Evolutionary conservation across 768 basidiomycete species (phyloP), one percentile per base, ranked within the genome.

Genomic region (Suillus cothurnatus): DNA sequence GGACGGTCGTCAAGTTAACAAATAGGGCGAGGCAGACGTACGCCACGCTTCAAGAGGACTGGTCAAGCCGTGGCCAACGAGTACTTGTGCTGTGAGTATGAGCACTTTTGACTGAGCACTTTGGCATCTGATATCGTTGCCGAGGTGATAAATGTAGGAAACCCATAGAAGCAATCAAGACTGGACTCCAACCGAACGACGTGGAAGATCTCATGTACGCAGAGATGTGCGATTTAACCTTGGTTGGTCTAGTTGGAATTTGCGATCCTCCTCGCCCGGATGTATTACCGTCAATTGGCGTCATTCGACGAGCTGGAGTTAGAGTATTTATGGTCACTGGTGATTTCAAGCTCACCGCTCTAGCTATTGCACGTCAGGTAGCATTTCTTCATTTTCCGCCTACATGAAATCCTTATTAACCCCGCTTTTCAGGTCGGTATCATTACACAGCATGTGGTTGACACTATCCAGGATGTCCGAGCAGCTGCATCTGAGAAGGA

Each of bases 241-340:
- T 85, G 64, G 72, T 82, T 14, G 85, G 83, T 31, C 76, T 86
- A 1, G 75, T 80, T 23, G 84, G 83, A 34, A 80, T 86, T 65
- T 76, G 77, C 67, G 85, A 86, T 63, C 84, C 84, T 15, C 84
- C 84, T 38, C 78, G 84, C n/a, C 78, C 77, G 17, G 80, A 84
- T 60, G 79, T 79, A 26, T 72, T 76, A 12, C 76, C 73, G 3
- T 81, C 85, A n/a, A 81, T 86, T 4, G 66, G 74, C 17, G 76
- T 79, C 57, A 81, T 80, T 71, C 72, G 79, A 39, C 69, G 77
- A 61, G 84, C 84, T n/a, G 84, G 84, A 26, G 77, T 82, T 56
- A 77, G 79, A n/a, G 79, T 84, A 32, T 79, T 81, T 66, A 84
- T 85, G 82, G 74, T 85, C 19, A 85, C 83, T 3, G 83, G 83